Evolutionary conservation across 306 rosid genomes (phyloP).

Genomic region (Casuarina cunninghamiana): DNA sequence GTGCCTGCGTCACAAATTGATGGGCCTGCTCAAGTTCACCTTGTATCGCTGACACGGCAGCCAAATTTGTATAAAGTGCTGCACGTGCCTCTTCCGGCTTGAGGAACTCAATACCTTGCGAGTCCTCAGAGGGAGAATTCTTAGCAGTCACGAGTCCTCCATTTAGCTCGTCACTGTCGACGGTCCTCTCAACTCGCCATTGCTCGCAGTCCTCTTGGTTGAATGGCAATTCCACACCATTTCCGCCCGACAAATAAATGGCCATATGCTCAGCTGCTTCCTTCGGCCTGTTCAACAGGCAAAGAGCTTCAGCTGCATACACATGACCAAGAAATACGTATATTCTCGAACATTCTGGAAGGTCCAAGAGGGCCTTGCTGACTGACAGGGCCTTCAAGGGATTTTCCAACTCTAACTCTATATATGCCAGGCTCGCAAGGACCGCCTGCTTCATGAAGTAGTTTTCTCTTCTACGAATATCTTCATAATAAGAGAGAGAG

Average conservation of each 20-base stretch:
- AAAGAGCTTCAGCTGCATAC: constrained; percentile 96
- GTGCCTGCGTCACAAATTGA: constrained; percentile 59
- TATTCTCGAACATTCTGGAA: constrained; percentile 85
- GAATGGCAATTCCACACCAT: constrained; percentile 68
- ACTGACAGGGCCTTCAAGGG: constrained; percentile 70
- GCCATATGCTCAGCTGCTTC: constrained; percentile 82
- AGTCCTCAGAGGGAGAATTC: constrained; percentile 43
- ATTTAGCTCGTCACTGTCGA: constrained; percentile 65
- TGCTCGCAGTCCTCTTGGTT: constrained; percentile 71
- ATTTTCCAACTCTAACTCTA: constrained; percentile 86
- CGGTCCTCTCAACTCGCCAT: constrained; percentile 55
- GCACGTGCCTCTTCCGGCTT: constrained; percentile 92
- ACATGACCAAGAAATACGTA: constrained; percentile 76
- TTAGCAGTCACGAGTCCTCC: constrained; percentile 62
- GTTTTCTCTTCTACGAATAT: constrained; percentile 64
- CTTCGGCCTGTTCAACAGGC: constrained; percentile 79
- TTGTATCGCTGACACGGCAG: constrained; percentile 71
- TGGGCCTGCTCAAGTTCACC: constrained; percentile 75
- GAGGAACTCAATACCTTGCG: constrained; percentile 53
- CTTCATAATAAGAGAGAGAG: constrained; percentile 72
- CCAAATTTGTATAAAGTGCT: constrained; percentile 75
- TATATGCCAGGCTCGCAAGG: constrained; percentile 85
- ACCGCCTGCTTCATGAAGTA: constrained; percentile 79
- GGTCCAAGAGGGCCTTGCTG: constrained; percentile 67
- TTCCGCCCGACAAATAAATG: constrained; percentile 67